Percentiles rank a stretch among this genome's conserved stretches.
Evolutionary conservation across 23 red algal species (phyloP).

Genomic region (Pyropia yezoensis): DNA sequence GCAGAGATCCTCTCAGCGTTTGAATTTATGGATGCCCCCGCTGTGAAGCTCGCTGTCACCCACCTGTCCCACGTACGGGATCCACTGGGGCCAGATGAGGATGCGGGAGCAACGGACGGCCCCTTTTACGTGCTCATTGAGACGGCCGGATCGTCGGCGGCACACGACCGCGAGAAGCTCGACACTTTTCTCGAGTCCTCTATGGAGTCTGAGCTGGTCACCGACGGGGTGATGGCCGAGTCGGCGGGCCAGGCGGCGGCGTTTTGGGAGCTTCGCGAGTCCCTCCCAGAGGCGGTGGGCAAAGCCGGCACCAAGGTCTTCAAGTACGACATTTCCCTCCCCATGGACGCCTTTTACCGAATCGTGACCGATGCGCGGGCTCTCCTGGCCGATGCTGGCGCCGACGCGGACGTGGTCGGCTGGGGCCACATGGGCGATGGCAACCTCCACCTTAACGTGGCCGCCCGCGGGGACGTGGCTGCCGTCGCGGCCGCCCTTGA

Average conservation of each 20-base stretch:
- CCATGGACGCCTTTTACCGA: constrained; percentile 55
- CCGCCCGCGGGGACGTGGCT: constrained; percentile 7
- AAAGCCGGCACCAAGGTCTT: constrained; percentile 54
- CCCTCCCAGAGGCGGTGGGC: constrained; percentile 72
- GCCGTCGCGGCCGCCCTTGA: constrained; percentile 28
- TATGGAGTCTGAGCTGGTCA: constrained; percentile 33
- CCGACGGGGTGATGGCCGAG: constrained; percentile 79
- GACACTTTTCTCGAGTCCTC: constrained; percentile 64
- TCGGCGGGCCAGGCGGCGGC: constrained; percentile 52
- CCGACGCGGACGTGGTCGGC: constrained; percentile 25
- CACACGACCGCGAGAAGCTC: constrained; percentile 63
- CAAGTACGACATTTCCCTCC: constrained; percentile 96
- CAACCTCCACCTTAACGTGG: constrained; percentile 91
- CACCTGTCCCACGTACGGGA: constrained; percentile 49
- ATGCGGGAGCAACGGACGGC: constrained; percentile 6
- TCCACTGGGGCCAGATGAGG: constrained; percentile 22
- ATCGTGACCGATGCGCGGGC: constrained; percentile 37
- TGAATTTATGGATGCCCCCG: constrained; percentile 86
- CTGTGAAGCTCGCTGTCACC: constrained; percentile 41
- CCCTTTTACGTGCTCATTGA: constrained; percentile 84
- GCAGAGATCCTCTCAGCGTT: constrained; percentile 86
- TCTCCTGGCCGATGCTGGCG: constrained; percentile 23
- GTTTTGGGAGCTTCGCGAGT: constrained; percentile 84
- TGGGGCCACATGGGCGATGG: constrained; percentile 98
- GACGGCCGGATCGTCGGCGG: constrained; percentile 40